phyloP scores from a whole-genome alignment of 2,329 filamentous ascomycete species.

The Helotiales sp. region DNA sequence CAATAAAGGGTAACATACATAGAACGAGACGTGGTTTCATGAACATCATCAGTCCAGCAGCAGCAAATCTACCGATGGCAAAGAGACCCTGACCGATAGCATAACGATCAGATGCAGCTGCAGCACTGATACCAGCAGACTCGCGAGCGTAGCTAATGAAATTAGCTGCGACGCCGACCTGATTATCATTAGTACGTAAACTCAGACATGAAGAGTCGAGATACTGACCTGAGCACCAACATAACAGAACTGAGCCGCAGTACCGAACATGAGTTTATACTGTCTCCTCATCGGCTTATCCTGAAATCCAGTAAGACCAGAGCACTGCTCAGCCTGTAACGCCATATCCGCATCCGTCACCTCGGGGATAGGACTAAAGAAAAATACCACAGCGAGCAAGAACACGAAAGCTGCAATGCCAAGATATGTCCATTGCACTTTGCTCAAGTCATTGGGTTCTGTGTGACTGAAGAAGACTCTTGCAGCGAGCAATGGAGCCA shows the following conservation, averaged over 20 bases:
- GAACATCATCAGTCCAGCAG: slow-evolving; percentile 57
- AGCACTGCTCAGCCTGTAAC: background rate
- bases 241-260: slow-evolving; percentile 77
- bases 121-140: background rate
- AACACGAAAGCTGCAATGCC: slow-evolving; percentile 72
- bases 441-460: slow-evolving; percentile 43
- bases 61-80: slow-evolving; percentile 69
- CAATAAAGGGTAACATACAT: background rate
- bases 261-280: slow-evolving; percentile 74
- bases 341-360: slow-evolving; percentile 71
- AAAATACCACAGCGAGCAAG: slow-evolving; percentile 60
- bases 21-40: slow-evolving; percentile 62
- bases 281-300: slow-evolving; percentile 60
- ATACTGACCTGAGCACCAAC: slow-evolving; percentile 66
- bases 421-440: slow-evolving; percentile 72
- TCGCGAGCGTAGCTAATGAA: background rate
- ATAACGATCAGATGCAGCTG: background rate
- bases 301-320: background rate
- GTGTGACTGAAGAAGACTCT: slow-evolving; percentile 72
- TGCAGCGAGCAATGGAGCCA: slow-evolving; percentile 71
- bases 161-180: slow-evolving; percentile 56
- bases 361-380: slow-evolving; percentile 56
- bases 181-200: too few relatives aligned
- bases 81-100: slow-evolving; percentile 64
- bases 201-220: too few relatives aligned